Base-by-base conservation (phyloP, 331 rosid genomes). In the Cydonia oblonga region DNA sequence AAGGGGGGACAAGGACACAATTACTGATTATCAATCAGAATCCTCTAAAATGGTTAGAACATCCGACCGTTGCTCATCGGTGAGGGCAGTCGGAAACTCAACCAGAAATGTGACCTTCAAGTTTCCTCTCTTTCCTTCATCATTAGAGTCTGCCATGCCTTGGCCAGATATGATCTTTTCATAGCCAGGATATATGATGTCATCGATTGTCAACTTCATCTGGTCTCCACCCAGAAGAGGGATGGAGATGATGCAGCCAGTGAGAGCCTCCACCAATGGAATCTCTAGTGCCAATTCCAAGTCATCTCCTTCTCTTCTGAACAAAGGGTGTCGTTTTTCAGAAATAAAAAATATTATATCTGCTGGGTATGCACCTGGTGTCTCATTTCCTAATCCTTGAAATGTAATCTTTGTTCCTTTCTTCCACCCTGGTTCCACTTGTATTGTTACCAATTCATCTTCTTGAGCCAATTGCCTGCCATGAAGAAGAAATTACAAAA, bases 391-490 rank as follows among this genome's bases (percentile, higher is more conserved):
- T 84, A 79, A 84, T 54, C 96, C 96, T 84, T 84, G 89, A 16
- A 91, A 95, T 83, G 82, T 91, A 26, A 95, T 84, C 80, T 74
- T 89, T 14, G 99, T 95, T 51, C 99, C 96, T 66, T 84, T 84
- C 63, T 6, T 91, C 96, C 99, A 95, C 70, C 99, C 97, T 0
- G 98, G 96, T 67, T 88, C 69, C 42, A 95, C 96, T 42, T 87
- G 67, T 79, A 91, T 88, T 0, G 87, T 85, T 29, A 91, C 3
- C 52, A 74, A 9, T 40, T 95, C 97, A 57, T 88, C 93, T 75
- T 91, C 90, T 79, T 84, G 77, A 42, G 59, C 75, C 24, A 84
- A 66, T 61, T 40, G 75, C 80, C 97, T 93, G 75, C 68, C 35
- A 71, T 35, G 42, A 35, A 35, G 4, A 35, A 35, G 42, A 35